Conservation (phyloP, 2,329 filamentous ascomycete species). For the Cercospora citrullina region DNA sequence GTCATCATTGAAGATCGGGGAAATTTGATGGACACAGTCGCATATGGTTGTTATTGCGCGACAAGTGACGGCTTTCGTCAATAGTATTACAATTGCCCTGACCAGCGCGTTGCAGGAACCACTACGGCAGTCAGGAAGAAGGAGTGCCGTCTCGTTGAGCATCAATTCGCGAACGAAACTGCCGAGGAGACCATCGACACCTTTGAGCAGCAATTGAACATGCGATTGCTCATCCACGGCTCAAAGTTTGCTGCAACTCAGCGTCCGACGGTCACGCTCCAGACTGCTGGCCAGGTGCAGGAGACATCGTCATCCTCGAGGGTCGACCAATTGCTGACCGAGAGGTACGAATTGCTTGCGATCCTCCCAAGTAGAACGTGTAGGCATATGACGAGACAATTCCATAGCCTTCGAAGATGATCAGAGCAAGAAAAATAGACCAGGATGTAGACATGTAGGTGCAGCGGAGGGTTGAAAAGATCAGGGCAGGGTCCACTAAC, state of each 20-base stretch:
- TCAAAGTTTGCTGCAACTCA: too few relatives aligned
- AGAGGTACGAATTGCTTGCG: neutral
- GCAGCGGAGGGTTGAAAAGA: too few relatives aligned
- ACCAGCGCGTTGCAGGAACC: neutral
- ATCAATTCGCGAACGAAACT: neutral
- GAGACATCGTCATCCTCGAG: neutral
- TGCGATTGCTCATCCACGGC: too few relatives aligned
- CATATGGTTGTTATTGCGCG: neutral
- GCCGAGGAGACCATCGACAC: too few relatives aligned
- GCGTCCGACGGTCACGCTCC: neutral
- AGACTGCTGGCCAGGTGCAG: neutral
- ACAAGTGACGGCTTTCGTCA: neutral
- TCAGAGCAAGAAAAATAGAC: neutral
- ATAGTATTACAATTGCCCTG: neutral
- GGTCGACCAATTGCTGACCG: neutral
- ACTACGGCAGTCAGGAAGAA: neutral
- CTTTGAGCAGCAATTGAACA: too few relatives aligned
- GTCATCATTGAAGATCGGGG: neutral
- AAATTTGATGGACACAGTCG: neutral
- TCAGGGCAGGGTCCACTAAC: neutral
- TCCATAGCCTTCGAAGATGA: neutral
- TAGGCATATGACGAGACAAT: neutral
- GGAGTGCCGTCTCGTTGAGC: neutral
- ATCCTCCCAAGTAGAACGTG: neutral
- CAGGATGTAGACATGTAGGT: neutral